phyloP scores from a whole-genome alignment of 177 flowering plant genomes.

The Tripterygium wilfordii region DNA sequence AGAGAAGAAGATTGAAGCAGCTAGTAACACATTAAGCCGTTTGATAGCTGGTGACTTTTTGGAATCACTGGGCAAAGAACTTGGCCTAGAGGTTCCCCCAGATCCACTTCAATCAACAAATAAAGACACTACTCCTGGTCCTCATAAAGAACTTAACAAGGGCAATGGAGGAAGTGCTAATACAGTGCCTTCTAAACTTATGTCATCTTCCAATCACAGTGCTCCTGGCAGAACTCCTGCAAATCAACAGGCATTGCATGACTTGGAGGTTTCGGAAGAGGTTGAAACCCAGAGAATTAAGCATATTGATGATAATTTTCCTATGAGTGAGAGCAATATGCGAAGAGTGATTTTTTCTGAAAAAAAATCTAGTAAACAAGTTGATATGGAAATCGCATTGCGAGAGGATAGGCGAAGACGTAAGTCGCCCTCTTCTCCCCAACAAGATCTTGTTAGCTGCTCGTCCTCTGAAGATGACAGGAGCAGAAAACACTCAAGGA shows the following conservation, averaged over 20 bases:
- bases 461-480: constrained; percentile 44
- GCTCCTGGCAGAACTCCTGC: no score
- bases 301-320: constrained; percentile 1
- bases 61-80: constrained; percentile 90
- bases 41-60: constrained; percentile 96
- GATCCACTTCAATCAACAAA: constrained; percentile 31
- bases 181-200: constrained; percentile 9
- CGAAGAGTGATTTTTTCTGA: constrained; percentile 9
- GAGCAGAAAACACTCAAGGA: constrained; percentile 34
- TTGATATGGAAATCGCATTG: constrained; percentile 9
- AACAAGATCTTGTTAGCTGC: constrained; percentile 9
- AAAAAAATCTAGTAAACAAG: constrained; percentile 7
- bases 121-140: constrained; percentile 22
- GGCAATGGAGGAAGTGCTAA: constrained; percentile 7
- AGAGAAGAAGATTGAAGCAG: constrained; percentile 61
- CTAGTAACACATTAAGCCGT: constrained; percentile 67
- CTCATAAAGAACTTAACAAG: constrained; percentile 20
- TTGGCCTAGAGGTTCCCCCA: constrained; percentile 89
- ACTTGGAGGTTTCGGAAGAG: constrained; percentile 7
- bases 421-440: constrained; percentile 8
- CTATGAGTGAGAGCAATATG: constrained; percentile 1
- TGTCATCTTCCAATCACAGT: constrained; percentile 7
- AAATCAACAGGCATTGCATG: no score
- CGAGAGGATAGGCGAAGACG: constrained; percentile 19
- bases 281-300: constrained; percentile 6